Conservation (phyloP, 345 rosid genomes). For the Gossypium longicalyx region DNA sequence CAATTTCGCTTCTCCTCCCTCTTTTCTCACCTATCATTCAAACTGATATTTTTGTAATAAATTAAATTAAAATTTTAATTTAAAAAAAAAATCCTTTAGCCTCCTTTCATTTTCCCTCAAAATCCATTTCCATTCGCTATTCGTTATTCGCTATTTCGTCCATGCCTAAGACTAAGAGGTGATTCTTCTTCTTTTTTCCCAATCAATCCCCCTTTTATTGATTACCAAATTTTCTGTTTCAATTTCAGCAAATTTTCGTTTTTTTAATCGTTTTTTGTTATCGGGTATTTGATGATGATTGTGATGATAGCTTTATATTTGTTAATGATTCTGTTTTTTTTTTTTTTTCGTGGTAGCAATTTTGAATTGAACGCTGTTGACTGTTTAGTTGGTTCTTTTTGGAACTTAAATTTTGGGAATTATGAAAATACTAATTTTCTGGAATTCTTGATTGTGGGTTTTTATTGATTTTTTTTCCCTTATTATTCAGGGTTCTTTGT, state of each 20-base stretch:
- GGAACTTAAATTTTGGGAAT: not conserved
- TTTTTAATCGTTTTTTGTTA: not conserved
- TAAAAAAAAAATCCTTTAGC: not conserved
- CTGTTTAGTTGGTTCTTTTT: conserved; percentile 31
- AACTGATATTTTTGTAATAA: not conserved
- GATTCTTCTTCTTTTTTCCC: not conserved
- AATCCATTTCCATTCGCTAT: not conserved
- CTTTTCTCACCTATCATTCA: conserved; percentile 4
- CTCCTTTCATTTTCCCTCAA: not conserved
- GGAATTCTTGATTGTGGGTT: not conserved
- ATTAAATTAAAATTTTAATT: not conserved
- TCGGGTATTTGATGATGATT: not conserved
- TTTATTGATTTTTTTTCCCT: not conserved
- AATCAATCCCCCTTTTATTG: not conserved
- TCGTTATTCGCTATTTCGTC: not conserved
- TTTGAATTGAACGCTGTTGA: not conserved
- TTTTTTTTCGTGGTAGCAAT: not conserved
- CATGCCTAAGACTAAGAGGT: conserved; percentile 10
- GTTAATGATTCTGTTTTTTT: not conserved
- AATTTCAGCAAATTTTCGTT: not conserved
- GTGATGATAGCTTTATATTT: not conserved
- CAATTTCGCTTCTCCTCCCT: conserved; percentile 7
- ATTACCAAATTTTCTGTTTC: not conserved
- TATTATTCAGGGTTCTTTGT: conserved; percentile 26
- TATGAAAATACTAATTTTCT: not conserved